A percentile compares a stretch with the other conserved stretches of the same genome.
Evolutionary conservation across 2,329 filamentous ascomycete genomes (phyloP).

Genomic region (Macrophomina phaseolina): DNA sequence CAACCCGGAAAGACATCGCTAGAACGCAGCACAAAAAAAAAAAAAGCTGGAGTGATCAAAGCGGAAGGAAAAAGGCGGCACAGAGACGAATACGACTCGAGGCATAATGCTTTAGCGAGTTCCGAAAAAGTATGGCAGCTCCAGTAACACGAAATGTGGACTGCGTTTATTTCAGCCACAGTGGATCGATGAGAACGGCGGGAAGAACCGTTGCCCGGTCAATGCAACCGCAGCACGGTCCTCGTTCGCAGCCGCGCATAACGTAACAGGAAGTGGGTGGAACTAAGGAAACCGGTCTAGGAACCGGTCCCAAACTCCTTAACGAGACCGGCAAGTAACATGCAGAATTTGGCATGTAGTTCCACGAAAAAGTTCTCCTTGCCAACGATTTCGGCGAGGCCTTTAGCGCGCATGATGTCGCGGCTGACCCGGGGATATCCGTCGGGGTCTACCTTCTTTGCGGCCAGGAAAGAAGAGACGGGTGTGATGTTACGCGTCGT

Average conservation of each 20-base stretch:
- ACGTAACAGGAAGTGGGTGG: slow-evolving; percentile 23
- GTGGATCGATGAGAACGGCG: slow-evolving; percentile 12
- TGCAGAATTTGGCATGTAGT: slow-evolving; percentile 59
- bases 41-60: neutral
- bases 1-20: slow-evolving; percentile 17
- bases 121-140: slow-evolving; percentile 6
- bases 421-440: slow-evolving; percentile 59
- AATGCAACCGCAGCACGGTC: slow-evolving; percentile 21
- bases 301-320: slow-evolving; percentile 42
- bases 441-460: slow-evolving; percentile 61
- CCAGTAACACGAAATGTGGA: neutral
- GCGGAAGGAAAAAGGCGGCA: neutral
- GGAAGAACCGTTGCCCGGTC: slow-evolving; percentile 25
- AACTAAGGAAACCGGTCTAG: slow-evolving; percentile 4
- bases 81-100: neutral
- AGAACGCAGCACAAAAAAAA: slow-evolving; percentile 26
- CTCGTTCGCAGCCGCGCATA: slow-evolving; percentile 7
- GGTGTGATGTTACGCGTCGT: slow-evolving; percentile 56
- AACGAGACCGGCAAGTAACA: slow-evolving; percentile 45
- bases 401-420: slow-evolving; percentile 59
- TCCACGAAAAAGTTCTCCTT: slow-evolving; percentile 65
- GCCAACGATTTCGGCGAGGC: slow-evolving; percentile 64
- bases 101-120: neutral
- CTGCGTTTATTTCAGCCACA: slow-evolving; percentile 21
- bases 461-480: slow-evolving; percentile 64